Evolutionary conservation across 1,284 basidiomycete genomes (phyloP).

Genomic region (Kalmanozyma brasiliensis): DNA sequence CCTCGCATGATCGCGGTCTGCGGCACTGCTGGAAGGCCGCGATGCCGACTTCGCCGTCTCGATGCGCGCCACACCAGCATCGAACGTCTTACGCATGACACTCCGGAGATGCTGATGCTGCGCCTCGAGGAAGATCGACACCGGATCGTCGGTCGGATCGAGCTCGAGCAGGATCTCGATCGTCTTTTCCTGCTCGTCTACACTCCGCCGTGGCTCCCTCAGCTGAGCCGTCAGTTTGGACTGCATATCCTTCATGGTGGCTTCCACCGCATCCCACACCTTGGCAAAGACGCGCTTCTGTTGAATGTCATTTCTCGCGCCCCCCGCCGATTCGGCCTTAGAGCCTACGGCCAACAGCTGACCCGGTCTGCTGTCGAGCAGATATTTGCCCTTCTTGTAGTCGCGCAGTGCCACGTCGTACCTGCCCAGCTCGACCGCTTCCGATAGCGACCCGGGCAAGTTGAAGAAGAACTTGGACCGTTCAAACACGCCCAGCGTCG

Average conservation of each 20-base stretch:
- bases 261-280: slow-evolving; percentile 95
- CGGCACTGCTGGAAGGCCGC: slow-evolving; percentile 69
- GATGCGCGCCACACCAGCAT: slow-evolving; percentile 58
- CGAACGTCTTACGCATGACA: slow-evolving; percentile 79
- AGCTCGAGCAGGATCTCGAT: slow-evolving; percentile 76
- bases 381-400: slow-evolving; percentile 95
- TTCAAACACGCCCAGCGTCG: slow-evolving; percentile 93
- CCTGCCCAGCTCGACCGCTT: slow-evolving; percentile 79
- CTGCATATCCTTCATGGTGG: slow-evolving; percentile 91
- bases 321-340: slow-evolving; percentile 27
- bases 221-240: slow-evolving; percentile 80
- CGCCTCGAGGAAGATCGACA: slow-evolving; percentile 92
- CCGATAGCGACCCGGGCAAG: slow-evolving; percentile 88
- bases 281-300: slow-evolving; percentile 93
- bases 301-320: slow-evolving; percentile 53
- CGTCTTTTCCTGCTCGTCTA: slow-evolving; percentile 96
- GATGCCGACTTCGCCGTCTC: slow-evolving; percentile 18
- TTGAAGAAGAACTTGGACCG: slow-evolving; percentile 99
- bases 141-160: slow-evolving; percentile 72
- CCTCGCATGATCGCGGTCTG: slow-evolving; percentile 73
- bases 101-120: slow-evolving; percentile 87
- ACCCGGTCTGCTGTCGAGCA: slow-evolving; percentile 85
- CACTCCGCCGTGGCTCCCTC: slow-evolving; percentile 79
- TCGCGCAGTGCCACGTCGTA: slow-evolving; percentile 93
- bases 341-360: slow-evolving; percentile 75